Base-by-base conservation (phyloP, 2,329 filamentous ascomycete genomes). In the Penicillium corylophilum region DNA sequence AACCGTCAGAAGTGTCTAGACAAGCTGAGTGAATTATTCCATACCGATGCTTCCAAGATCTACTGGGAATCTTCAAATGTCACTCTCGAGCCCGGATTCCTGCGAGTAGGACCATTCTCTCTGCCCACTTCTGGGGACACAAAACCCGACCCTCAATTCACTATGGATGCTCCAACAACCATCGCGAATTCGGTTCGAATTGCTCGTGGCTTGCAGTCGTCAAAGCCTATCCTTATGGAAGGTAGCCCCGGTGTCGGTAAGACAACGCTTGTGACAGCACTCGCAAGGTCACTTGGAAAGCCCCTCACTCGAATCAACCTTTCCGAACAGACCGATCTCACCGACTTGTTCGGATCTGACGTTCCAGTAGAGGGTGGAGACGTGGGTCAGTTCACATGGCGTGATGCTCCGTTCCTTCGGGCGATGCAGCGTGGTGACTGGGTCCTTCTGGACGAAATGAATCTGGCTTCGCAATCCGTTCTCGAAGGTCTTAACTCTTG, bases 391-490 rank as follows among this genome's bases (percentile, higher is more conserved):
- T 99, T 99, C 66, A 87, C 89, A 1, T 99, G 94, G 94, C 84
- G 91, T 61, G 93, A 99, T 69, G 94, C 93, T 0, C 92, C 94
- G 1, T 97, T 99, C 68, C 77, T 99, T 18, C 89, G 90, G 67
- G 94, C 94, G 0, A 97, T 99, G 93, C 94, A 97, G 68, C 88
- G 84, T 51, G 94, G 94, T 24, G 89, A 95, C 62, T 99, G 94
- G 94, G 94, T 99, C 10, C 78, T 99, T 24, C 80, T 99, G 0
- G 94, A 99, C 66, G 94, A 99, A 76, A 99, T 99, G 94, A 99
- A 99, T 64, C 76, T 99, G 57, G 94, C 95, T 1, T 97, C 93
- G 0, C 94, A 99, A 69, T 95, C 93, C 4, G 92, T 99, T 2
- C 82, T 99, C 1, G 94, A 99, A 74, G 95, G 94, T 56, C 77